Evolutionary conservation across 371 early-diverging fungal species (phyloP), one percentile per base, ranked within the genome.

Genomic region (Mucor saturninus): DNA sequence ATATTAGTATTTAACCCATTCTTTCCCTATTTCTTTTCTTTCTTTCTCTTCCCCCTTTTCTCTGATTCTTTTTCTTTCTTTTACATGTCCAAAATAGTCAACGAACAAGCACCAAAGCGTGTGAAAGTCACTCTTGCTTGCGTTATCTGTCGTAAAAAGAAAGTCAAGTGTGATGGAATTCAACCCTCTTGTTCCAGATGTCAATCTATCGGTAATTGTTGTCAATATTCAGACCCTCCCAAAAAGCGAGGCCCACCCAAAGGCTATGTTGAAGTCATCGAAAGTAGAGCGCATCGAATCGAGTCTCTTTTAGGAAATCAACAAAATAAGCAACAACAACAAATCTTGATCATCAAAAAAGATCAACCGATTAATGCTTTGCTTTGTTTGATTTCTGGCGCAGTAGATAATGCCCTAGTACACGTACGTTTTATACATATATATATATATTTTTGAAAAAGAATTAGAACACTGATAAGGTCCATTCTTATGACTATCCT

Each of bases 221-320:
- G 81, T 43, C 68, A 74, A 54, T 81, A 77, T 62, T 61, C 73
- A 13, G 70, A 70, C 30, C 67, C 67, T 38, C 68, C 69, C 10
- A 75, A 69, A 56, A 77, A 76, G 48, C 73, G 89, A 39, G 92
- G 92, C 0, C 92, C 92, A 11, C 87, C 89, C 30, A 91, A 90
- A 71, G 87, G 87, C 8, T 85, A 87, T 67, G 86, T 87, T 21
- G 92, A 90, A 51, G 81, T 86, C 10, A 91, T 91, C 50, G 90
- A 89, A 55, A 84, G 76, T 66, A 73, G 90, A 49, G 79, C 87
- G n/a, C 87, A 86, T 69, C 85, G 85, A 54, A 84, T 88, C 35
- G 87, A 91, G 62, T 85, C 81, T 21, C 76, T 91, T 54, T 70
- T 90, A 26, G 52, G 53, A 8, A 66, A 53, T n/a, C 30, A 54